phyloP scores from a whole-genome alignment of 2,329 filamentous ascomycete species.

The Diaporthe vaccinii region DNA sequence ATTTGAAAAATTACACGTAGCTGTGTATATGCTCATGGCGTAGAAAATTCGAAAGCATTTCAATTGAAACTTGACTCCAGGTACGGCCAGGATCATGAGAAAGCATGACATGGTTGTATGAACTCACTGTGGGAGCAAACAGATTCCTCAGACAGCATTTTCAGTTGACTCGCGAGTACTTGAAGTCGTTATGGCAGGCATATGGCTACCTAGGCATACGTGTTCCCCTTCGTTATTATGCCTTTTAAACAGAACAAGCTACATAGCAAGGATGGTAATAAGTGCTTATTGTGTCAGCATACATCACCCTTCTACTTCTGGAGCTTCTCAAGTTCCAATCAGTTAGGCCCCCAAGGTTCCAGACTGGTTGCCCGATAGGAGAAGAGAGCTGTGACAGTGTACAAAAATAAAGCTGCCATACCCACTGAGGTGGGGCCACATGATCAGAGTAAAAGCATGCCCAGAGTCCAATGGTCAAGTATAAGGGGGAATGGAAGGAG shows the following conservation, averaged over 20 bases:
- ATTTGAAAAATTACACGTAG: too few species aligned
- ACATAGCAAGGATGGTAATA: background rate
- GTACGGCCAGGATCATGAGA: too few species aligned
- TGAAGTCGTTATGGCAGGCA: background rate
- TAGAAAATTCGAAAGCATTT: too few species aligned
- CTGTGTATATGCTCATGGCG: too few species aligned
- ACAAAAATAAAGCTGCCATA: background rate
- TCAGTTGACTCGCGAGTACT: background rate
- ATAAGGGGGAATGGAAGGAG: background rate
- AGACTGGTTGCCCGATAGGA: too few species aligned
- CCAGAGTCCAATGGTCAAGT: slow-evolving; percentile 9
- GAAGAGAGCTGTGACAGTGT: background rate
- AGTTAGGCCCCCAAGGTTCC: background rate
- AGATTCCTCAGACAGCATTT: background rate
- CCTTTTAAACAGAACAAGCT: background rate
- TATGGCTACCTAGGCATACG: background rate
- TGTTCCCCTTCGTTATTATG: background rate
- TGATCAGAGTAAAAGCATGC: background rate
- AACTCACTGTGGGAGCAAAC: background rate
- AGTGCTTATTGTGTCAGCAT: background rate
- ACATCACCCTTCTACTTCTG: background rate
- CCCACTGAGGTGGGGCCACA: background rate
- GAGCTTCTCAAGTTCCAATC: background rate
- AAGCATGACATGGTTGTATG: background rate
- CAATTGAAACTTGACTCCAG: too few species aligned